phyloP scores from a whole-genome alignment of 1,284 basidiomycete species.

The Cutaneotrichosporon sp. region DNA sequence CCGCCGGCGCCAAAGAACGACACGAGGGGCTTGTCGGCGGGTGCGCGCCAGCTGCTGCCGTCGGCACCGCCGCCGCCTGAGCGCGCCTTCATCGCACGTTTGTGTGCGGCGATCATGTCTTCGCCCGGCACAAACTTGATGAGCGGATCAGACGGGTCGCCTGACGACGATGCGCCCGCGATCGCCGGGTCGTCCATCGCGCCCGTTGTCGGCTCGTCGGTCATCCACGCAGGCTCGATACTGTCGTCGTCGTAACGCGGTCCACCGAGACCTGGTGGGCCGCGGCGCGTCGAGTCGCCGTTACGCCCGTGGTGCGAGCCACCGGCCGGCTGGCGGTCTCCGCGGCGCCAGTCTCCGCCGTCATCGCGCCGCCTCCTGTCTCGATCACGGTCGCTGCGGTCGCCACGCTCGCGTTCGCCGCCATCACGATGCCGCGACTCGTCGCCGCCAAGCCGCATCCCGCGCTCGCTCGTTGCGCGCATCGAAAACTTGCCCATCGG shows the following conservation, averaged over 20 bases:
- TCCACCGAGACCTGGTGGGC: conserved; percentile 2
- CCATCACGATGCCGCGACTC: conserved; percentile 15
- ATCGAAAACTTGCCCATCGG: conserved; percentile 37
- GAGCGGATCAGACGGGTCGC: conserved; percentile 20
- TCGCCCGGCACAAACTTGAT: conserved; percentile 39
- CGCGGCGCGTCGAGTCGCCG: conserved; percentile 12
- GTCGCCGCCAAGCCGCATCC: conserved; percentile 27
- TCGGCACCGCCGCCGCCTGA: conserved; percentile 8
- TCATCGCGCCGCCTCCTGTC: conserved; percentile 4
- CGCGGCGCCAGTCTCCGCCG: conserved; percentile 5
- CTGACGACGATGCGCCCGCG: conserved; percentile 8
- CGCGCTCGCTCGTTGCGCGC: conserved; percentile 17
- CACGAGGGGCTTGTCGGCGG: conserved; percentile 26
- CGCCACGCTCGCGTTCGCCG: neutral
- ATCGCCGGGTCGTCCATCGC: conserved; percentile 29
- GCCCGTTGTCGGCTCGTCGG: conserved; percentile 20
- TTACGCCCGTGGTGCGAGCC: conserved; percentile 8
- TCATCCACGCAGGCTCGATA: conserved; percentile 44
- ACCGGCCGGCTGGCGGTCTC: neutral
- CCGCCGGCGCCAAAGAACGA: conserved; percentile 29
- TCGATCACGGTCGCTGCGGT: conserved; percentile 7
- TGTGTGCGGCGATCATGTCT: conserved; percentile 44
- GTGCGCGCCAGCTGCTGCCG: conserved; percentile 16
- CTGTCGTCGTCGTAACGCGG: conserved; percentile 28
- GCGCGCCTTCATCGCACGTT: conserved; percentile 33